phyloP scores from a whole-genome alignment of 2,329 filamentous ascomycete species.

The Colletotrichum liriopes region DNA sequence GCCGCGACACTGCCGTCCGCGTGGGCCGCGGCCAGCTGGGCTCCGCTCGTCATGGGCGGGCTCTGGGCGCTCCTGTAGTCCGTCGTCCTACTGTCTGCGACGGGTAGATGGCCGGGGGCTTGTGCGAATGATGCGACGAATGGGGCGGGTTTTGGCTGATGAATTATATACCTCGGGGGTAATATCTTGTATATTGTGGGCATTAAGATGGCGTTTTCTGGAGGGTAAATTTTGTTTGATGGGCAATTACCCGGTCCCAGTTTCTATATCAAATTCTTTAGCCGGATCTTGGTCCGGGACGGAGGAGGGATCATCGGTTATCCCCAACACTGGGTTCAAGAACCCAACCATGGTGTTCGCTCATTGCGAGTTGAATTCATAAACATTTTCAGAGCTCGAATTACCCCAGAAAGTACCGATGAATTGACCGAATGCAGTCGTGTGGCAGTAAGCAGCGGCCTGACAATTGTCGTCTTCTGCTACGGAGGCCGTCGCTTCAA shows the following conservation, averaged over 20 bases:
- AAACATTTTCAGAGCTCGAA: not conserved
- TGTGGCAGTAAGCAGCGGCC: too few species aligned
- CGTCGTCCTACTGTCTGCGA: not conserved
- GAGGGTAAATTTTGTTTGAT: not conserved
- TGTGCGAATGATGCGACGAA: not conserved
- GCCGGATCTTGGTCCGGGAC: too few species aligned
- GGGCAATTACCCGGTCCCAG: not conserved
- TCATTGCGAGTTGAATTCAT: not conserved
- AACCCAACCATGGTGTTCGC: not conserved
- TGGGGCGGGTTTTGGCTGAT: not conserved
- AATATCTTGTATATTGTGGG: constrained; percentile 30
- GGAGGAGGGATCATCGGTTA: not conserved
- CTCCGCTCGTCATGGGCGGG: constrained; percentile 58
- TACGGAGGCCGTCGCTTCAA: too few species aligned
- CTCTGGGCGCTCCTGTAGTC: constrained; percentile 57
- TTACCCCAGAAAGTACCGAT: too few species aligned
- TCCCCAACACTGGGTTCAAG: not conserved
- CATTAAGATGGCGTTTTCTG: constrained; percentile 44
- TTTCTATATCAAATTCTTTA: not conserved
- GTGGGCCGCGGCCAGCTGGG: constrained; percentile 54
- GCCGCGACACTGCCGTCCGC: constrained; percentile 41
- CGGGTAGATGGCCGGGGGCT: not conserved
- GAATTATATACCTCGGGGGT: constrained; percentile 38
- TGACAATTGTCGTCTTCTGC: too few species aligned
- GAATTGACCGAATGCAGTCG: too few species aligned